These are phyloP conservation scores for Neurospora hispaniola DNA, from an alignment of 495 filamentous ascomycete species.

Conservation along the genomic window DNA sequence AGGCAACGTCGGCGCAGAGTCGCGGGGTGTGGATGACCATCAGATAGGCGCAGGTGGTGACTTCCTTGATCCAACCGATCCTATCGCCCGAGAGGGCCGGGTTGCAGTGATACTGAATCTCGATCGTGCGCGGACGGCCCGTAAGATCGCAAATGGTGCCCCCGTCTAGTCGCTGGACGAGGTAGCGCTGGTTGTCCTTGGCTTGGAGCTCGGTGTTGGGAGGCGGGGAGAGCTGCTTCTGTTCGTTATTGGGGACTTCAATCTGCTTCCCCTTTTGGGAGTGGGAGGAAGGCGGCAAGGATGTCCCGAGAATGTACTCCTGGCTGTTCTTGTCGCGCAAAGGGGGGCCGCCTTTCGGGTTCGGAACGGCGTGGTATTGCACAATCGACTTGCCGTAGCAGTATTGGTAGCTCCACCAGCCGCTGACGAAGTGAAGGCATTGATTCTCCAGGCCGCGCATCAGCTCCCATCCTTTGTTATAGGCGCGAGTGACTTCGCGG, in stretches of 20 bases:
- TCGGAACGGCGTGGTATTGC: slow-evolving; percentile 81
- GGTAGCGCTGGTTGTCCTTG: slow-evolving; percentile 75
- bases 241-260: slow-evolving; percentile 10
- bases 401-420: slow-evolving; percentile 97
- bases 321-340: slow-evolving; percentile 67
- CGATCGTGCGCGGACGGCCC: slow-evolving; percentile 70
- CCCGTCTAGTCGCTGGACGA: slow-evolving; percentile 79
- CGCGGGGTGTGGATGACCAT: slow-evolving; percentile 93
- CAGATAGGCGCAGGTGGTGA: slow-evolving; percentile 84
- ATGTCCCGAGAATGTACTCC: slow-evolving; percentile 67
- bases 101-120: slow-evolving; percentile 89
- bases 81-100: slow-evolving; percentile 63
- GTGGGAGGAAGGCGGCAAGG: slow-evolving; percentile 20
- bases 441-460: slow-evolving; percentile 73
- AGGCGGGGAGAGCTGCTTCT: slow-evolving; percentile 25
- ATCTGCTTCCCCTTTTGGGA: slow-evolving; percentile 23
- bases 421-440: slow-evolving; percentile 83
- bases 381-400: slow-evolving; percentile 82
- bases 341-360: slow-evolving; percentile 49
- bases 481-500: slow-evolving; percentile 75
- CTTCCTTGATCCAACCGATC: slow-evolving; percentile 92
- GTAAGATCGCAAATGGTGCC: slow-evolving; percentile 90
- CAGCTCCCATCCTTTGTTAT: slow-evolving; percentile 80
- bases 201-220: slow-evolving; percentile 60
- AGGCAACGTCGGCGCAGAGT: slow-evolving; percentile 86